Percentiles rank a stretch among this genome's conserved stretches.
Conservation (phyloP, 257 asterid species). For the Cruciata laevipes region DNA sequence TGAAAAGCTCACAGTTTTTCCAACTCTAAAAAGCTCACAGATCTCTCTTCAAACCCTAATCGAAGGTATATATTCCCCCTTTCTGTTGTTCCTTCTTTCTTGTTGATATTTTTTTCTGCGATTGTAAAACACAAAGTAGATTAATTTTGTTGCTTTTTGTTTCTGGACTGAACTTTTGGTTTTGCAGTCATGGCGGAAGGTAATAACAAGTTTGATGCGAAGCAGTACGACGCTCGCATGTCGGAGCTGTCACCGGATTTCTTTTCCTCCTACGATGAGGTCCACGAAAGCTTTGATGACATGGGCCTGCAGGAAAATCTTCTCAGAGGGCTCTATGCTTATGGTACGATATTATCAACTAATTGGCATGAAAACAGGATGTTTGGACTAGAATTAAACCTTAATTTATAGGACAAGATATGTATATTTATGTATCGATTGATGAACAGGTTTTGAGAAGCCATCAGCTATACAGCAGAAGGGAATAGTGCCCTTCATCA, state of each 20-base stretch:
- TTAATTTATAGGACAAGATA: no score
- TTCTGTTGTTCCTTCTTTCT: no score
- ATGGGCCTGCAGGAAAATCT: conserved; percentile 47
- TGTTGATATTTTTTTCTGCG: no score
- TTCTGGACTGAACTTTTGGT: neutral
- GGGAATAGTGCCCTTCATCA: conserved; percentile 39
- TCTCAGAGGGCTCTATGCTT: conserved; percentile 43
- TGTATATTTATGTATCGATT: neutral
- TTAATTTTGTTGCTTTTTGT: no score
- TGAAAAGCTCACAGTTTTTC: no score
- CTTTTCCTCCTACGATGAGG: conserved; percentile 36
- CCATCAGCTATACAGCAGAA: conserved; percentile 46
- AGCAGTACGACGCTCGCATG: conserved; percentile 36
- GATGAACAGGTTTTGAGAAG: conserved; percentile 36
- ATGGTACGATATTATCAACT: conserved; percentile 26
- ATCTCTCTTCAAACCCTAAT: no score
- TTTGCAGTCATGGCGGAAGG: conserved; percentile 41
- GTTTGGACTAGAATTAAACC: no score
- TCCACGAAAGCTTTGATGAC: conserved; percentile 34
- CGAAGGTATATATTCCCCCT: no score
- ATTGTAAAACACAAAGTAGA: no score
- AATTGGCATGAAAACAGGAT: no score
- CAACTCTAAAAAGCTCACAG: no score
- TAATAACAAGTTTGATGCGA: conserved; percentile 36
- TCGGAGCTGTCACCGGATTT: conserved; percentile 36